Evolutionary conservation across 2,329 filamentous ascomycete genomes (phyloP), one percentile per base, ranked within the genome.

Genomic region (Coniella vitis): DNA sequence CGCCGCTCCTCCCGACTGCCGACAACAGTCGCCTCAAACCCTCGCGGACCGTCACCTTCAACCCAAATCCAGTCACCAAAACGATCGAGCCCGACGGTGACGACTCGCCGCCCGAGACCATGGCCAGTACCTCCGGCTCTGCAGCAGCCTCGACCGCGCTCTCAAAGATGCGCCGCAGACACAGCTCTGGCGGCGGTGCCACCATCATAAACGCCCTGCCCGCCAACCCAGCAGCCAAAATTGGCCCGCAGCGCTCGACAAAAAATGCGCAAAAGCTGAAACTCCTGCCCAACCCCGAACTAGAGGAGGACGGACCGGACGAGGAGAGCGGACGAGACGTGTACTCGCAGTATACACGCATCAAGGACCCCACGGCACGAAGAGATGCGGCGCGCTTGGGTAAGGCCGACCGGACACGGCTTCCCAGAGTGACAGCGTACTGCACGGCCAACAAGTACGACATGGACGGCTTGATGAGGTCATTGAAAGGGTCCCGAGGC

Each of bases 211-310:
- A 62, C 29, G 61, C 61, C 8, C 64, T 76, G 4, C 65, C 57
- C 32, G 67, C 64, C 17, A 64, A 69, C 2, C 62, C 65, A 36
- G 53, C 63, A 2, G 68, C 78, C 45, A 96, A 97, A 69, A 89
- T 96, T 51, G 93, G 93, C 2, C 91, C 93, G 0, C 93, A 98
- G 65, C 76, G 93, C 65, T 97, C 90, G 49, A 95, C 90, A 20
- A 94, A 95, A 67, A 96, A 87, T 56, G 89, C 89, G 2, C 90
- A 97, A 71, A 98, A 98, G 71, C 76, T 98, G 53, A 98, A 98
- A 70, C 78, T 98, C n/a, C 73, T 98, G 14, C 93, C 93, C 1
- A 93, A 93, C 61, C 90, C 90, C 0, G 87, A 94, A 51, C 76
- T 88, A 38, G 87, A 79, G 32, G 86, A 87, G 21, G 87, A 90